A percentile compares a stretch with the other conserved stretches of the same genome.
Conservation (phyloP, 2,329 filamentous ascomycete genomes). For the Myriosclerotinia duriaeana region DNA sequence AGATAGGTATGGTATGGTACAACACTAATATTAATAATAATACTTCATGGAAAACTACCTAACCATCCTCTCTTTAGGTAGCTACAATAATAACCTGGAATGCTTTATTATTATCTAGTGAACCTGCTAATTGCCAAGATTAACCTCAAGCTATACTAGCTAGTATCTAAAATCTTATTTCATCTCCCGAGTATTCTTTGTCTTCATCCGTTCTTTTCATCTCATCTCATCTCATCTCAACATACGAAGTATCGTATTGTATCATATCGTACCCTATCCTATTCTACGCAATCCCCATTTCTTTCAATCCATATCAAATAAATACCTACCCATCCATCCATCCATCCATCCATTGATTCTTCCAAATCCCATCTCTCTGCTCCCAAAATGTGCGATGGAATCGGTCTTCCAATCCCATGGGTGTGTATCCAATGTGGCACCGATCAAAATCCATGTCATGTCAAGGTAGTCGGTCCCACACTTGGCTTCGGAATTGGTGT, state of each 20-base stretch:
- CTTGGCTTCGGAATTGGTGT: constrained; percentile 49
- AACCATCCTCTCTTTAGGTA: background rate
- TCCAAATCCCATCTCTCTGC: background rate
- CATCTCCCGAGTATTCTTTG: background rate
- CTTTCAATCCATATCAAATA: background rate
- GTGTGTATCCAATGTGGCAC: constrained; percentile 48
- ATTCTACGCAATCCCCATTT: constrained; percentile 1
- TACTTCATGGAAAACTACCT: background rate
- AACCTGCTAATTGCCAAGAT: background rate
- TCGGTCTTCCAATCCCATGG: constrained; percentile 25
- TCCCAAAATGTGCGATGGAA: constrained; percentile 22
- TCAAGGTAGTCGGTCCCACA: constrained; percentile 56
- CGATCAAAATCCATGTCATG: constrained; percentile 57
- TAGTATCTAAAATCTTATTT: background rate
- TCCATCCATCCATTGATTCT: background rate
- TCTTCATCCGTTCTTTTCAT: constrained; percentile 1
- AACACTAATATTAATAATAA: too few relatives aligned
- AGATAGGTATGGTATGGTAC: background rate
- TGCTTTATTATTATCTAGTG: background rate
- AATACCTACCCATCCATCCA: background rate
- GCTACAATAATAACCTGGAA: background rate
- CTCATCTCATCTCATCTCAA: constrained; percentile 1
- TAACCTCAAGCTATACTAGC: background rate
- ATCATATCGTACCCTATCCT: background rate
- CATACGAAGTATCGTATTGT: too few relatives aligned